Evolutionary conservation across 352 stramenopile genomes (phyloP).

Genomic region (Blastocystis sp.): DNA sequence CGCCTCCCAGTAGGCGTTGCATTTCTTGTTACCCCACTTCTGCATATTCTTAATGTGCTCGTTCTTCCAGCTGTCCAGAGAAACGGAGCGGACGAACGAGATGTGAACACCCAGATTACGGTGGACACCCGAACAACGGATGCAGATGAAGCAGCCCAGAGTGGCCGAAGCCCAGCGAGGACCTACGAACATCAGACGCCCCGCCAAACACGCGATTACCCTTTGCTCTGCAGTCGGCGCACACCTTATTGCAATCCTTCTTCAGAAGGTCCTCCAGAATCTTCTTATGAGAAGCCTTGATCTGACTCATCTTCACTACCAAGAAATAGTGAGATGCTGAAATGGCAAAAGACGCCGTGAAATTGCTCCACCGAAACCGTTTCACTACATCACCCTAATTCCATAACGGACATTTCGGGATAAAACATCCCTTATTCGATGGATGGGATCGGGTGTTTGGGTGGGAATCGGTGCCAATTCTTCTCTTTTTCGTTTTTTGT

Average conservation of each 20-base stretch:
- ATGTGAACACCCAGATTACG: constrained; percentile 86
- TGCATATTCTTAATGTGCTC: constrained; percentile 86
- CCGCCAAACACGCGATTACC: constrained; percentile 2
- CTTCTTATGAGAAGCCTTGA: constrained; percentile 67
- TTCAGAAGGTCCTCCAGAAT: constrained; percentile 67
- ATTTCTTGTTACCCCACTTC: constrained; percentile 82
- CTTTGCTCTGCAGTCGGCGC: constrained; percentile 60
- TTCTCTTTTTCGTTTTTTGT: no score
- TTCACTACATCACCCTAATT: no score
- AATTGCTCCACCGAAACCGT: no score
- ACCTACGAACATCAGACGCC: constrained; percentile 68
- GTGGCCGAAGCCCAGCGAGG: constrained; percentile 88
- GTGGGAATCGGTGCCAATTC: no score
- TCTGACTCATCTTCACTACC: constrained; percentile 52
- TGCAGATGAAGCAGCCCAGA: constrained; percentile 89
- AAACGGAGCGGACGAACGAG: constrained; percentile 86
- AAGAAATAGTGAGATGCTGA: background rate
- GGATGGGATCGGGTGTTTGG: no score
- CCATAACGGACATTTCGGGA: no score
- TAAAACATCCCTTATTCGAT: no score
- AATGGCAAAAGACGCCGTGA: no score
- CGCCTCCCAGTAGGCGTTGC: constrained; percentile 76
- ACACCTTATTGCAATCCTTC: constrained; percentile 70
- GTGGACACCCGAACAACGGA: constrained; percentile 87
- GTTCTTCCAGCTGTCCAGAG: constrained; percentile 83